Evolutionary conservation across 108 stramenopile species (phyloP).

Genomic region (Epithemia pelagica): DNA sequence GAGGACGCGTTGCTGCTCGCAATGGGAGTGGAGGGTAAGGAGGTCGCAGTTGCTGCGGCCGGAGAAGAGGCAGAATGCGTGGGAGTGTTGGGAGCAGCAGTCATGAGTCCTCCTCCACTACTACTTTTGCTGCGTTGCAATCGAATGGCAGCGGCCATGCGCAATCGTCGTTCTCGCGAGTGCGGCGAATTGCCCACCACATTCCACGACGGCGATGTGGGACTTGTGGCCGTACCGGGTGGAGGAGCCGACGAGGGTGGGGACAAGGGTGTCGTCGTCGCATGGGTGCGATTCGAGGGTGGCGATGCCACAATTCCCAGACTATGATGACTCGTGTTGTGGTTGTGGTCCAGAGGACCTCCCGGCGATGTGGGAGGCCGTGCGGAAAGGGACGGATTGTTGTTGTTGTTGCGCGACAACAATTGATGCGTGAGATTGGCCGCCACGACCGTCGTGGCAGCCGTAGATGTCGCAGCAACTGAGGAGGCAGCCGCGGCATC

Average conservation of each 20-base stretch:
- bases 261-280: not conserved
- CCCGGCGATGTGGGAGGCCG: too few species aligned
- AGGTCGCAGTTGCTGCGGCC: not conserved
- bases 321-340: too few species aligned
- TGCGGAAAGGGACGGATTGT: too few species aligned
- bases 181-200: not conserved
- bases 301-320: not conserved
- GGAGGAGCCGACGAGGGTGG: not conserved
- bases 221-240: not conserved
- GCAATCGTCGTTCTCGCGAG: not conserved
- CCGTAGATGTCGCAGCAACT: not conserved
- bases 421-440: too few species aligned
- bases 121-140: not conserved
- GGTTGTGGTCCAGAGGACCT: too few species aligned
- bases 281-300: not conserved
- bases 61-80: not conserved
- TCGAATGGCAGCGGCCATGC: constrained; percentile 1
- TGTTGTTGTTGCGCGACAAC: too few species aligned
- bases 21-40: not conserved
- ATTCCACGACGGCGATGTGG: not conserved
- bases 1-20: not conserved
- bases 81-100: too few species aligned
- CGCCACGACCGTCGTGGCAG: too few species aligned
- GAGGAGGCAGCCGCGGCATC: not conserved
- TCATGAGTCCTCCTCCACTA: not conserved